Conservation (phyloP, 1,284 basidiomycete genomes). For the Ustilago curta region DNA sequence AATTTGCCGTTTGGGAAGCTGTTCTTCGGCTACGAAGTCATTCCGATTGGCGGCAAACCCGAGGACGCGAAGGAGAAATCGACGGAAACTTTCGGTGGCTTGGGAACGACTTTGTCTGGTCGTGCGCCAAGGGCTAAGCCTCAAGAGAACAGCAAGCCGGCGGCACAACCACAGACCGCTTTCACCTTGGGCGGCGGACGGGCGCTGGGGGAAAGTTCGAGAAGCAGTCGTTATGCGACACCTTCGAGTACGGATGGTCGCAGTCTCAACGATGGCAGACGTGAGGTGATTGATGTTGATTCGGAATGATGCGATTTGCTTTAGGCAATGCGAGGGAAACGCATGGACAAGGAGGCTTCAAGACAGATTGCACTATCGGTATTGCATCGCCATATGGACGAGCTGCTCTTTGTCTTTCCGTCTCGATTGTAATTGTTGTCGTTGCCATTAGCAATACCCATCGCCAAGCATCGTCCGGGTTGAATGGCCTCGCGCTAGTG, state of each 20-base stretch:
- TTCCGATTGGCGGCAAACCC: slow-evolving; percentile 57
- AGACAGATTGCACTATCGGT: not conserved
- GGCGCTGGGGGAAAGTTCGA: slow-evolving; percentile 32
- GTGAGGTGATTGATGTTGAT: slow-evolving; percentile 61
- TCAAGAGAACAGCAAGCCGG: slow-evolving; percentile 22
- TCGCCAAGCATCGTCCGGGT: slow-evolving; percentile 17
- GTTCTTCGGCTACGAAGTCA: slow-evolving; percentile 68
- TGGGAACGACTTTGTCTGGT: slow-evolving; percentile 38
- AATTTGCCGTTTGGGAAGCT: slow-evolving; percentile 83
- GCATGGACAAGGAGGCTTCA: not conserved
- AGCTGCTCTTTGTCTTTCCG: not conserved
- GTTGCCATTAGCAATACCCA: not conserved
- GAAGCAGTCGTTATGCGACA: slow-evolving; percentile 43
- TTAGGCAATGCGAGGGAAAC: not conserved
- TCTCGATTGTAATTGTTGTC: not conserved
- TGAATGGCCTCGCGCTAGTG: slow-evolving; percentile 2
- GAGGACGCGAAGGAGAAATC: slow-evolving; percentile 15
- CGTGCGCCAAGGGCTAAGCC: slow-evolving; percentile 31
- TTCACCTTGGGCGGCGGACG: slow-evolving; percentile 41
- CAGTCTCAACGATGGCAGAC: slow-evolving; percentile 33
- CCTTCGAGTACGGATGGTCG: slow-evolving; percentile 31
- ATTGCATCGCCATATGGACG: not conserved
- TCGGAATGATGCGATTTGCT: slow-evolving; percentile 45
- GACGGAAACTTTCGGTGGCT: slow-evolving; percentile 31
- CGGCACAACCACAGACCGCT: slow-evolving; percentile 10